Evolutionary conservation across 495 filamentous ascomycete species (phyloP), one percentile per base, ranked within the genome.

Genomic region (Podospora didyma): DNA sequence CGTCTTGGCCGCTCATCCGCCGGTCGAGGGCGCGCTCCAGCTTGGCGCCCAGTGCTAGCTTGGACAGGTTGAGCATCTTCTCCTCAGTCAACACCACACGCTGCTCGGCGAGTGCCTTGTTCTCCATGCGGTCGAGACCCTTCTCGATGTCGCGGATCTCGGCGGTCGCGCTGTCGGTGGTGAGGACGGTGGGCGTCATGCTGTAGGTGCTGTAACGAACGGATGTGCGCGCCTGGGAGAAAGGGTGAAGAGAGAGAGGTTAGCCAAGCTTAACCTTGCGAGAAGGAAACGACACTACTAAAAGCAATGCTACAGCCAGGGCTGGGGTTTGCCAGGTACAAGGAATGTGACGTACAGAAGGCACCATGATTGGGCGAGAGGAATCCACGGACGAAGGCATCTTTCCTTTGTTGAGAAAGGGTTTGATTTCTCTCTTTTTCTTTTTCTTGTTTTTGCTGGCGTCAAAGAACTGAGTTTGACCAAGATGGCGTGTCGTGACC

Each of bases 41-140:
- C 74, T 97, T 97, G 39, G 94, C 93, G 45, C 92, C 88, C 42
- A 97, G 80, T 26, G 93, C 93, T 54, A 97, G 77, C 74, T 96
- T 96, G 73, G 86, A 89, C 65, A 96, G 72, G 69, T 89, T 88
- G 59, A 89, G 89, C 49, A 78, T 85, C 80, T 97, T 96, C 73
- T 96, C 85, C 37, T 83, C 78, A 56, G 79, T 89, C 21, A 91
- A 85, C 46, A 86, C 81, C 67, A 96, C 96, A 57, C 94, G 88
- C 75, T 98, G 94, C 57, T 85, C 79, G 58, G 81, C 75, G 28
- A 97, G 83, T 24, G 86, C 89, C 69, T 90, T 90, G 79, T 96
- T 93, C 69, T 97, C 91, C 62, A 98, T 84, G 58, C 94, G 90
- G 56, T 92, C 86, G 48, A 97, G 80, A 41, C 89, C 87, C 54